Evolutionary conservation across 1,139 yeast genomes (phyloP), one percentile per base, ranked within the genome.

Genomic region (Sugiyamaella castrensis): DNA sequence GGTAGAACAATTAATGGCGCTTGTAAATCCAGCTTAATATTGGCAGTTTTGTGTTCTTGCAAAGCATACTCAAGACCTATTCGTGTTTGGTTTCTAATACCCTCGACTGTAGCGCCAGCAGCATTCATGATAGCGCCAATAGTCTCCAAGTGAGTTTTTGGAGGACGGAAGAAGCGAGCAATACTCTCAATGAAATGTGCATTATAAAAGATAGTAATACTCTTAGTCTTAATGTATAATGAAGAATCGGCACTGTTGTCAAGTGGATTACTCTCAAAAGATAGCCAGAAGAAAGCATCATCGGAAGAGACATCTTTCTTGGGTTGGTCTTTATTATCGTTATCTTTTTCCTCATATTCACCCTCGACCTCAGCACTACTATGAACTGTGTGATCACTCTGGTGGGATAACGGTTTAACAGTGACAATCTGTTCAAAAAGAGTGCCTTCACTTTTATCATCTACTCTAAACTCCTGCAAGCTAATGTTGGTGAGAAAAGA

Each of bases 1-100:
- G 98, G 98, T 35, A 92, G 61, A n/a, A 92, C 86, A 28, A 94
- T 81, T 55, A 94, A 73, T 0, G 99, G 98, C 0, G 98, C 96
- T 62, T 91, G 96, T 44, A 94, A 72, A 66, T 94, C 98, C 53
- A 92, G 76, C 58, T 86, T 81, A 26, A 91, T 79, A 62, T 88
- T 84, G 46, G 91, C 71, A 0, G 98, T 91, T 64, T 91, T 89
- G 68, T 92, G 98, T 60, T 92, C 96, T 54, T 89, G 95, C 55
- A 94, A 73, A 0, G 96, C 95, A 59, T 94, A 89, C 65, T 91
- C 96, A 32, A 94, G 75, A 0, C 98, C 98, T 54, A 94, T 78
- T 61, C 98, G 75, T 0, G 98, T 92, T 64, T 89, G 96, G 28
- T 84, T 76, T 0, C 96, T 82, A 55, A 94, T 72, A 1, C 95